Base-by-base conservation (phyloP, 2,329 filamentous ascomycete species). In the Nannizzia gypsea region DNA sequence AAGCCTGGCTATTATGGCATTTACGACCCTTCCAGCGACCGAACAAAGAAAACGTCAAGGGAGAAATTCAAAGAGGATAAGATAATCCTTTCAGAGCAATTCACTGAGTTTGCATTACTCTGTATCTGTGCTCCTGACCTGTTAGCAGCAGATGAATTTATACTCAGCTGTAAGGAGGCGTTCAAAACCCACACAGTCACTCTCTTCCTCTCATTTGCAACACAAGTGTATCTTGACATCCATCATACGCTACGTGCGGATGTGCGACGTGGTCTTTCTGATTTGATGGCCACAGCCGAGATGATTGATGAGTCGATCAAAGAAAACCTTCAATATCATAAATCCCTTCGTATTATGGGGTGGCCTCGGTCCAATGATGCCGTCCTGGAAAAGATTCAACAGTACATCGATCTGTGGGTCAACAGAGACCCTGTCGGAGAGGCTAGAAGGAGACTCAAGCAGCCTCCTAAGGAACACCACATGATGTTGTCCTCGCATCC, bases 221-320 rank as follows among this genome's bases (percentile, higher is more conserved):
- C 70, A 3, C 75, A 78, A 54, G 60, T 75, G 9, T 74, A 73
- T 60, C 70, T 79, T 3, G 76, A 78, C 46, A 72, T 76, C 36
- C 70, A 74, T 13, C 60, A 75, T 59, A 58, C 62, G n/a, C 31
- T 60, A 6, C 34, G 61, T 20, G 57, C n/a, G n/a, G 20, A 54
- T 6, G 60, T 61, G 31, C 17, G 15, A 8, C 11, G 57, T 17
- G 60, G 60, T 6, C 65, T 62, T 44, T 15, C 38, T n/a, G 60
- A 66, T 13, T 34, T 62, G 13, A 5, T 34, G 34, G 22, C 28
- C 6, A 36, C 24, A 3, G 59, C 61, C 13, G 57, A 56, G 2
- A 40, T 65, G 4, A 64, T 72, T 0, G 42, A 66, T 2, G 60
- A 62, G 4, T 66, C 70, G 4, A 63, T 74, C 24, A 60, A 64